Percentiles rank a stretch among this genome's conserved stretches.
Evolutionary conservation across 768 basidiomycete genomes (phyloP).

Genomic region (Boletus sp.): DNA sequence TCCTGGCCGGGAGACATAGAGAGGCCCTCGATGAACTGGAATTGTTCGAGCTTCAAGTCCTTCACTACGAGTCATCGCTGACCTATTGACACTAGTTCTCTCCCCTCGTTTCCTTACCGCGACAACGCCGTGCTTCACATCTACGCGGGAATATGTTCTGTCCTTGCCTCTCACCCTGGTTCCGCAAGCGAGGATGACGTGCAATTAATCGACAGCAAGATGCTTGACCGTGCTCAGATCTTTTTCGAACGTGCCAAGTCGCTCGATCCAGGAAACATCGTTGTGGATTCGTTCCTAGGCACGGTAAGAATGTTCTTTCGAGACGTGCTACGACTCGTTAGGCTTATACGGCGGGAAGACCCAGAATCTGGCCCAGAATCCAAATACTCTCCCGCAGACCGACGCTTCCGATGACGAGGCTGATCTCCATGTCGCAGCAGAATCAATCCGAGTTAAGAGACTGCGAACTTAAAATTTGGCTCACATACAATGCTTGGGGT

Average conservation of each 20-base stretch:
- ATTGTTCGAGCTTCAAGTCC: constrained; percentile 49
- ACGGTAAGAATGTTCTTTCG: constrained; percentile 40
- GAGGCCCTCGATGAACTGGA: constrained; percentile 85
- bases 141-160: constrained; percentile 75
- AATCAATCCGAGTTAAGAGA: constrained; percentile 11
- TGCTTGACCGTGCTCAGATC: constrained; percentile 46
- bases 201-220: constrained; percentile 40
- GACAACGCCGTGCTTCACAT: constrained; percentile 77
- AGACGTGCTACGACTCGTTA: neutral
- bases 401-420: constrained; percentile 39
- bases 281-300: constrained; percentile 52
- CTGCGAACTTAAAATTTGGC: constrained; percentile 11
- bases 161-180: constrained; percentile 55
- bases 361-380: constrained; percentile 25
- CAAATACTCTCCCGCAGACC: constrained; percentile 4
- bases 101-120: constrained; percentile 85
- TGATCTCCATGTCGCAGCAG: neutral
- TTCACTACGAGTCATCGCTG: neutral
- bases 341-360: constrained; percentile 9
- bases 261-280: constrained; percentile 56
- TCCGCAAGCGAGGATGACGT: constrained; percentile 1
- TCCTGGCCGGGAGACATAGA: constrained; percentile 53
- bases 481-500: neutral
- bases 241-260: constrained; percentile 63
- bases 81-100: constrained; percentile 50